Base-by-base conservation (phyloP, 2,329 filamentous ascomycete genomes). In the Alternaria arbusti region DNA sequence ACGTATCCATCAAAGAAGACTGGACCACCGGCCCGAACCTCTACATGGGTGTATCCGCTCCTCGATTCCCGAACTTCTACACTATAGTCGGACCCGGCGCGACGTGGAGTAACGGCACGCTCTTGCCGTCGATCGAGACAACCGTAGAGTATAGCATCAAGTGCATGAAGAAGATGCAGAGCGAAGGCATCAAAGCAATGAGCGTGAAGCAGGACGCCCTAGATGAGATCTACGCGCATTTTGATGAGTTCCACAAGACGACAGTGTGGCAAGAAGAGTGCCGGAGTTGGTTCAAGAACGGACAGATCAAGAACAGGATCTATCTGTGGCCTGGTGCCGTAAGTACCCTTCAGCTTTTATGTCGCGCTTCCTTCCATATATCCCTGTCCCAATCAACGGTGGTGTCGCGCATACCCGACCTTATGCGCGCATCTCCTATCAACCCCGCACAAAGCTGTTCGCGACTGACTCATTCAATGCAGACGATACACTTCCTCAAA, bases 31-130 rank as follows among this genome's bases (percentile, higher is more conserved):
- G 79, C 22, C 79, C 82, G 3, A 79, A 78, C 32, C 78, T 80
- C 40, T 83, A 84, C 72, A 80, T 83, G 67, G 75, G 72, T 56
- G 75, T 83, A 13, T 81, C 70, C 10, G 78, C 82, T 32, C 81
- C 82, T 7, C 72, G 72, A 25, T 83, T 82, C 65, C 82, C 82
- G 8, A 84, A 84, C 70, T 82, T 81, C 69, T 82, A 82, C 68
- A 79, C 78, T 40, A 81, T 82, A 59, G 80, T 80, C 54, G 82
- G 82, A 1, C 81, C 81, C 3, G 71, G 73, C 12, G 81, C 81
- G 1, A 84, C 83, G 5, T 84, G 81, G 76, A 80, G 75, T 22
- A 82, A 81, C 28, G 82, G 83, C 49, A 82, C 81, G 0, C 73
- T 84, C 1, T 67, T 84, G 7, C 81, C 81, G 5, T 81, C 79